Evolutionary conservation across 2,329 filamentous ascomycete genomes (phyloP), one percentile per base, ranked within the genome.

Genomic region (Rugonectria rugulosa): DNA sequence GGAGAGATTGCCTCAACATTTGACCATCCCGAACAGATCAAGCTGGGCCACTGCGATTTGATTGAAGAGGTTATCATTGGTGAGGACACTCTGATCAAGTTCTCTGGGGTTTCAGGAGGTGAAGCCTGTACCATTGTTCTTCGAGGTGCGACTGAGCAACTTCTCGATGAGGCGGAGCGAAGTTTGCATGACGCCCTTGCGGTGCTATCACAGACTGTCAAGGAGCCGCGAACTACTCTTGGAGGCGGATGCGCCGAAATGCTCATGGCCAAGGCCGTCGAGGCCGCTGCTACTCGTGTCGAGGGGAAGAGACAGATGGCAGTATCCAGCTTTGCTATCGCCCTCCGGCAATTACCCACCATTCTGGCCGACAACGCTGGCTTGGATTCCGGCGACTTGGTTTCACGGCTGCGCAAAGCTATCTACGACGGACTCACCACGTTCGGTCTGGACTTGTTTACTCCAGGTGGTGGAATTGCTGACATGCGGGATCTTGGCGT

Each of bases 1-100:
- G 95, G 94, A 69, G 95, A 99, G 79, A 99, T 99, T 69, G 88
- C 95, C 29, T 97, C 92, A 14, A 99, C 95, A 4, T 99, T 99
- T 71, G 95, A 99, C 74, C 93, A 99, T 77, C 95, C 95, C 5
- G 95, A 99, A 44, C 90, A 95, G 71, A 93, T 99, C 66, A 96
- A 98, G 80, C 87, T 99, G 21, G 95, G 95, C 21, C 88, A 94
- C 61, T 99, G 95, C 74, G 94, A 98, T 70, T 67, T 96, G 42
- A 98, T 99, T 56, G 95, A 99, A 77, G 95, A 99, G 77, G 89
- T 99, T 36, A 97, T 99, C 67, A 97, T 99, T 68, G 95, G 95
- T 62, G 95, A 99, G 78, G 95, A 99, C 73, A 97, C 92, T 5
- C 79, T 99, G 40, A 97, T 99, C 79, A 94, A 92, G 73, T 99